Percentiles rank a stretch among this genome's conserved stretches.
These are phyloP conservation scores for Centaurea solstitialis DNA, from an alignment of 129 eudicot genomes.

Conservation along the genomic window DNA sequence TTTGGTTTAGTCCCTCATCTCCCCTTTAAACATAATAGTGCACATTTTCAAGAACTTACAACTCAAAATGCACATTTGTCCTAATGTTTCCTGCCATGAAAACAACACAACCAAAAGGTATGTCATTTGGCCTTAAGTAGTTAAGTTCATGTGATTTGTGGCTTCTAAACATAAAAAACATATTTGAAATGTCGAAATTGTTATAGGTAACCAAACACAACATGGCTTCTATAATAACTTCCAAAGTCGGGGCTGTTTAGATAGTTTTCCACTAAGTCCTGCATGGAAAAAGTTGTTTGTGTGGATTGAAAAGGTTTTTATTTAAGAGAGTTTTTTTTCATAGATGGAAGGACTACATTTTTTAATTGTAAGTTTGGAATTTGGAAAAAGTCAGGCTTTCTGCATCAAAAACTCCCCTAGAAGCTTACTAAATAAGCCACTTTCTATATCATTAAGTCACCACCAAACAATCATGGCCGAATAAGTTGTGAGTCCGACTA, in stretches of 20 bases:
- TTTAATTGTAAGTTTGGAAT: too few relatives aligned
- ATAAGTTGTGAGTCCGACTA: too few relatives aligned
- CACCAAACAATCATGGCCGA: too few relatives aligned
- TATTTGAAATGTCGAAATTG: neutral
- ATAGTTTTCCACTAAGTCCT: too few relatives aligned
- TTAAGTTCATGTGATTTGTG: neutral
- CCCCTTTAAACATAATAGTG: neutral
- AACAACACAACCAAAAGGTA: neutral
- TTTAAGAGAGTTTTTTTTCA: too few relatives aligned
- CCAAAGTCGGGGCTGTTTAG: neutral
- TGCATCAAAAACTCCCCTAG: too few relatives aligned
- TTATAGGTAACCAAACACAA: neutral
- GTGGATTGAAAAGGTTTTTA: too few relatives aligned
- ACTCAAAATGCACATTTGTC: neutral
- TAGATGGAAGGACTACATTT: too few relatives aligned
- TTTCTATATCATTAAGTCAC: too few relatives aligned
- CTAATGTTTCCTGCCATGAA: neutral
- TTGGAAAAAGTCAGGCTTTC: too few relatives aligned
- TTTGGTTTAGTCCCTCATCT: neutral
- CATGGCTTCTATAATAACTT: neutral
- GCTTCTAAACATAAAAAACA: neutral
- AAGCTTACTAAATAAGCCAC: too few relatives aligned
- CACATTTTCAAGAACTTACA: neutral
- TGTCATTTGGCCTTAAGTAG: neutral
- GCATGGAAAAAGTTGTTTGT: too few relatives aligned